Conservation (phyloP, 1,284 basidiomycete species). For the Mixia osmundae region DNA sequence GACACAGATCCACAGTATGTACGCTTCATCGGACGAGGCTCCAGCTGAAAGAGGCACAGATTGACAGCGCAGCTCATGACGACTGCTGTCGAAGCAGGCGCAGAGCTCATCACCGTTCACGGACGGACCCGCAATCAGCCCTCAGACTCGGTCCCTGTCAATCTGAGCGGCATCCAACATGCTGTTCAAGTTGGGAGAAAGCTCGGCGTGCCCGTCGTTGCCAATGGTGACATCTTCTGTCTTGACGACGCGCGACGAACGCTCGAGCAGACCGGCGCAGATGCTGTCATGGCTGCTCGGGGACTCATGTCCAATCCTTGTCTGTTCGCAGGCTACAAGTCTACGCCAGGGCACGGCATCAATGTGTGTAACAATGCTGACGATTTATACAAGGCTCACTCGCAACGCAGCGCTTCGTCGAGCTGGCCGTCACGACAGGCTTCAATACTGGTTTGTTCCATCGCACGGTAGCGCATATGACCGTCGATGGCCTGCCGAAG, state of each 20-base stretch:
- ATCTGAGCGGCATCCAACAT: constrained; percentile 29
- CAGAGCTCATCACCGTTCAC: constrained; percentile 31
- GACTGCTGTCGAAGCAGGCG: constrained; percentile 27
- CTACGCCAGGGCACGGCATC: constrained; percentile 29
- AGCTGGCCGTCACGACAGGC: constrained; percentile 27
- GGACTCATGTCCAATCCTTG: constrained; percentile 36
- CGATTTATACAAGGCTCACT: neutral
- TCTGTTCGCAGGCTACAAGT: constrained; percentile 30
- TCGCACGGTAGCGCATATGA: constrained; percentile 33
- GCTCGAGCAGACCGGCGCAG: constrained; percentile 27
- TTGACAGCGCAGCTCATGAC: constrained; percentile 30
- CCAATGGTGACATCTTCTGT: constrained; percentile 35
- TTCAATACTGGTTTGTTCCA: constrained; percentile 30
- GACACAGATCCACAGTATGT: constrained; percentile 28
- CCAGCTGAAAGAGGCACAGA: constrained; percentile 12
- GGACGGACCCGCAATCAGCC: constrained; percentile 33
- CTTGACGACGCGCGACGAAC: constrained; percentile 26
- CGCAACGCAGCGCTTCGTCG: constrained; percentile 24
- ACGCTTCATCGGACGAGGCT: neutral
- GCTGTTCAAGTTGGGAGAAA: constrained; percentile 30
- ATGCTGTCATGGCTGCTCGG: constrained; percentile 35
- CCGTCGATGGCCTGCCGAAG: too few species aligned
- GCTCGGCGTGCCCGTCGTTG: constrained; percentile 30
- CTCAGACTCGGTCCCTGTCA: constrained; percentile 29
- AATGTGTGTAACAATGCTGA: constrained; percentile 16